phyloP scores from a whole-genome alignment of 225 moss, liverwort and hornwort species.

The Polytrichum formosum region DNA sequence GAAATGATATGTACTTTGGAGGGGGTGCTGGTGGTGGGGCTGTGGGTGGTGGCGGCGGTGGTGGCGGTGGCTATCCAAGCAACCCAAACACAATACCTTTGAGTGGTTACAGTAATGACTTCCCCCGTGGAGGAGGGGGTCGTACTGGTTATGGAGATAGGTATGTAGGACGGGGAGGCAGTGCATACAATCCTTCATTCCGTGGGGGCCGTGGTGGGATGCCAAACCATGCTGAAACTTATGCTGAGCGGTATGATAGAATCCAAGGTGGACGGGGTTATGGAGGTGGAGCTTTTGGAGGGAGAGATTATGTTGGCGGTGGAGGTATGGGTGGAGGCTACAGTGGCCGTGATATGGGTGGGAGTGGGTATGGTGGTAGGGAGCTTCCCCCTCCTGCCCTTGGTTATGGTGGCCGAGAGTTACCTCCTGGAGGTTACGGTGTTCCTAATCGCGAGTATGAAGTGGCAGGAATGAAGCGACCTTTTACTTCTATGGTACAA shows the following conservation, averaged over 20 bases:
- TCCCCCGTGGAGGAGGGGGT: slow-evolving; percentile 2
- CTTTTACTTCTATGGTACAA: slow-evolving; percentile 13
- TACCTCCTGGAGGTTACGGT: slow-evolving; percentile 16
- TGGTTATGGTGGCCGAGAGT: slow-evolving; percentile 24
- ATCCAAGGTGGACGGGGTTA: slow-evolving; percentile 11
- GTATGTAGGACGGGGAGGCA: slow-evolving; percentile 5
- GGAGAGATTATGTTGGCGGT: slow-evolving; percentile 5
- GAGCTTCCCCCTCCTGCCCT: slow-evolving; percentile 11
- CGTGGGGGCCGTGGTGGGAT: slow-evolving; percentile 11
- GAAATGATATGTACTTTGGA: slow-evolving; percentile 13
- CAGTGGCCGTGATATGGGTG: slow-evolving; percentile 9
- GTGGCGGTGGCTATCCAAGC: slow-evolving; percentile 6
- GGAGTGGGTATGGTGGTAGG: slow-evolving; percentile 13
- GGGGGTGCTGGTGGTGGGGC: slow-evolving; percentile 4
- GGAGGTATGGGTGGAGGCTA: slow-evolving; percentile 1
- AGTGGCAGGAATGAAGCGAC: slow-evolving; percentile 7
- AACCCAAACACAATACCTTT: slow-evolving; percentile 17
- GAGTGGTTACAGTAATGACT: slow-evolving; percentile 12
- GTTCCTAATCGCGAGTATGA: slow-evolving; percentile 9
- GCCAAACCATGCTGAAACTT: slow-evolving; percentile 12
- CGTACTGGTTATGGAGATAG: slow-evolving; percentile 9
- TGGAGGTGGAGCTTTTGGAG: slow-evolving; percentile 15
- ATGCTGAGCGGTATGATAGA: slow-evolving; percentile 17
- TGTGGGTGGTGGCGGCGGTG: background rate
- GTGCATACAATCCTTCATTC: slow-evolving; percentile 1